Percentiles rank a stretch among this genome's conserved stretches.
Conservation (phyloP, 805 yeast genomes). For the Candida nitratophila region DNA sequence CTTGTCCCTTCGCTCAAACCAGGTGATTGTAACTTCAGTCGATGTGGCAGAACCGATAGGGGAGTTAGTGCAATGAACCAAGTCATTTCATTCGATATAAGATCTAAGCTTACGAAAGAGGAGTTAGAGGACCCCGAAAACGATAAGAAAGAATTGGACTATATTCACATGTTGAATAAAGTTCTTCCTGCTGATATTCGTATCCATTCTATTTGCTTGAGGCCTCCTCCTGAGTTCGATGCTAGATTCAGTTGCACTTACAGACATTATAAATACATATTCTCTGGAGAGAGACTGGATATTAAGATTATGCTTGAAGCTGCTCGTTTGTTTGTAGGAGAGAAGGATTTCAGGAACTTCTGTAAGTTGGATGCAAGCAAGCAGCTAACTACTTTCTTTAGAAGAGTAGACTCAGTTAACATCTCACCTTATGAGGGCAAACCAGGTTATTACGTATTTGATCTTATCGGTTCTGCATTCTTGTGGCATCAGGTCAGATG, state of each 20-base stretch:
- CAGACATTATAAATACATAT: conserved; percentile 82
- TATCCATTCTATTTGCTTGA: conserved; percentile 70
- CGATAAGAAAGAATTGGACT: conserved; percentile 70
- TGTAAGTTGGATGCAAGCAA: conserved; percentile 94
- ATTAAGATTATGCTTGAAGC: conserved; percentile 64
- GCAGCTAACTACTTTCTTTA: conserved; percentile 72
- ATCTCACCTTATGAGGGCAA: conserved; percentile 13
- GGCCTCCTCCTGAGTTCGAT: conserved; percentile 80
- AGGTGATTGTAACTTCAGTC: conserved; percentile 60
- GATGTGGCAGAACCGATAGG: conserved; percentile 92
- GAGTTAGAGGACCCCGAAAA: conserved; percentile 50
- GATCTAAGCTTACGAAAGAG: conserved; percentile 59
- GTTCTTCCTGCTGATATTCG: conserved; percentile 76
- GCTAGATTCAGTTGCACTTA: conserved; percentile 88
- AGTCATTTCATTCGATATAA: conserved; percentile 71
- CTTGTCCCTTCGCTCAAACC: conserved; percentile 58
- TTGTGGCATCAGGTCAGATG: conserved; percentile 98
- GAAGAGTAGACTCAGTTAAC: conserved; percentile 44
- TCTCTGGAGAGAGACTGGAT: conserved; percentile 51
- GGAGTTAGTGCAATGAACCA: conserved; percentile 98
- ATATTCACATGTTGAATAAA: conserved; percentile 67
- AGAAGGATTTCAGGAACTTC: conserved; percentile 87
- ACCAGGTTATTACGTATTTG: conserved; percentile 54
- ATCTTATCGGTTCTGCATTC: conserved; percentile 82
- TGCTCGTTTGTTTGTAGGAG: conserved; percentile 56